Evolutionary conservation across 768 basidiomycete genomes (phyloP), one percentile per base, ranked within the genome.

Genomic region (Podaxis carcinomalis): DNA sequence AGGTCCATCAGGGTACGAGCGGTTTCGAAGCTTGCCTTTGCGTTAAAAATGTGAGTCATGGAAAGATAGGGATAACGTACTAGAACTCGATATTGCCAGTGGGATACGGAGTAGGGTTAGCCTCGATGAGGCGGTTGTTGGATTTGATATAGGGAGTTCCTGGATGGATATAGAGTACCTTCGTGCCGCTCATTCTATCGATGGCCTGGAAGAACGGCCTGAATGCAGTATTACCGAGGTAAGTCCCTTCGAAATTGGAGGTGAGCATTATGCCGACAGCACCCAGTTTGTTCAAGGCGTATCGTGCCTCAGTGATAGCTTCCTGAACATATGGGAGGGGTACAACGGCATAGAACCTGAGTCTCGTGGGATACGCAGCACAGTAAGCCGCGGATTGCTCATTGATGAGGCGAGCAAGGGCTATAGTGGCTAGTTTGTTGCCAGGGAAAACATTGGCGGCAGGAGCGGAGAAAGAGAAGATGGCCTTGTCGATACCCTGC

Each of bases 381-480:
- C 64, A 67, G 50, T 72, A 74, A 21, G 75, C 75, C 40, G 73
- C 73, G 13, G 70, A 64, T 52, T 76, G 72, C 61, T 76, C 75
- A 56, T 76, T 76, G 54, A 76, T 68, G 14, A 76, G 61, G 50
- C 75, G 72, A 3, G 75, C 74, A 16, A 76, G 71, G 13, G 75
- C 73, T 16, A 74, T 49, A 9, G 75, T 76, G 36, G 63, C 57
- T 23, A 7, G 21, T 55, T 69, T 66, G 35, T 72, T 65, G 3
- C 73, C 70, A 39, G 63, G 63, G 57, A 56, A 75, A 19, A 73
- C 73, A 63, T 73, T 73, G 23, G 73, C 70, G 14, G 67, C 71
- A 49, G 75, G 75, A 13, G 70, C 66, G 14, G 73, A 73, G 66
- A 75, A 73, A 16, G 70, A 67, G 56, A 75, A 63, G 27, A 75